phyloP scores from a whole-genome alignment of 2,329 filamentous ascomycete species.

The Fusarium citri region DNA sequence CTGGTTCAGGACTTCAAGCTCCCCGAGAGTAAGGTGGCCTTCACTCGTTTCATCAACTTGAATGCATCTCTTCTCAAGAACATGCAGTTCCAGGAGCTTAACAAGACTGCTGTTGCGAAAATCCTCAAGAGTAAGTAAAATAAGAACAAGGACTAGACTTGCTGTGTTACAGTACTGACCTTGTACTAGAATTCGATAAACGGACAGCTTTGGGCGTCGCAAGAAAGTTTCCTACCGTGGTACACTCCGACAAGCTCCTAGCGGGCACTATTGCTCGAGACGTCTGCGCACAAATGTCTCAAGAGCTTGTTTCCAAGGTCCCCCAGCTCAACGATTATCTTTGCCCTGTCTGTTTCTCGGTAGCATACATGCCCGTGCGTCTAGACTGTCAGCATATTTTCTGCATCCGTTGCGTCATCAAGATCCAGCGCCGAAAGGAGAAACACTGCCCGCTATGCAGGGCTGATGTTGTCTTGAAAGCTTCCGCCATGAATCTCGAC shows the following conservation, averaged over 20 bases:
- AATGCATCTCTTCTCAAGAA: conserved; percentile 83
- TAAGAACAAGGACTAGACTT: conserved; percentile 2
- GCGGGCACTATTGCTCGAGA: conserved; percentile 77
- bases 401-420: conserved; percentile 85
- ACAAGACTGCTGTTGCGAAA: conserved; percentile 80
- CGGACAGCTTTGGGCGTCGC: conserved; percentile 79
- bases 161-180: conserved; percentile 18
- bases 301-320: conserved; percentile 77
- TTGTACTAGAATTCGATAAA: conserved; percentile 84
- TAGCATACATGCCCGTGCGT: conserved; percentile 85
- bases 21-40: conserved; percentile 71
- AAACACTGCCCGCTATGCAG: conserved; percentile 82
- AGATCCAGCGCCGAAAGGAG: conserved; percentile 78
- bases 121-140: conserved; percentile 80
- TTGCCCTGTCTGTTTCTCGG: conserved; percentile 82
- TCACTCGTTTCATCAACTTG: conserved; percentile 76
- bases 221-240: conserved; percentile 68
- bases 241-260: conserved; percentile 70
- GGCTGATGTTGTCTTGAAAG: conserved; percentile 75
- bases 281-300: conserved; percentile 79
- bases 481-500: conserved; percentile 78
- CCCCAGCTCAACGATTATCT: conserved; percentile 87
- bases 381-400: conserved; percentile 81
- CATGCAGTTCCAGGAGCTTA: conserved; percentile 86
- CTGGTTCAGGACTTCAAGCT: conserved; percentile 73